These are phyloP conservation scores for Polyplosphaeria fusca DNA, from an alignment of 495 filamentous ascomycete species.

Conservation along the genomic window DNA sequence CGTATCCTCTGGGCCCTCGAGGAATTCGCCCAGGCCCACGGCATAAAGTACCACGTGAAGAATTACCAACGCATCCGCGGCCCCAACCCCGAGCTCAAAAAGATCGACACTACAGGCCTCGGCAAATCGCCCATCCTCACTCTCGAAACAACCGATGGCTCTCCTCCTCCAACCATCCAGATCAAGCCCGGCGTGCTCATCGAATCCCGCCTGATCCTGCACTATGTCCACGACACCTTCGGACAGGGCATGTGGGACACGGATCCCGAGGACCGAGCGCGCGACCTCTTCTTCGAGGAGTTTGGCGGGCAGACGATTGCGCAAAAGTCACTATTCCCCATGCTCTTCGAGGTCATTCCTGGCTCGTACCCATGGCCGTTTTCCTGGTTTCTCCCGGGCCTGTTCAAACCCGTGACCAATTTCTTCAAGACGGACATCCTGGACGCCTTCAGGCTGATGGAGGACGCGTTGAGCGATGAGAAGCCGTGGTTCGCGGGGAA, in stretches of 20 bases:
- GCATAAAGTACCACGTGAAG: constrained; percentile 5
- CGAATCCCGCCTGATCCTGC: constrained; percentile 11
- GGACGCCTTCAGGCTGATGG: background rate
- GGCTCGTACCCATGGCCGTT: constrained; percentile 1
- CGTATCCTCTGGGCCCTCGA: constrained; percentile 18
- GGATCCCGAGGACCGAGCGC: background rate
- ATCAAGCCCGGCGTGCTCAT: constrained; percentile 3
- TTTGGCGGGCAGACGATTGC: background rate
- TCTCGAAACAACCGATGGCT: constrained; percentile 11
- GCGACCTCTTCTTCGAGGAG: background rate
- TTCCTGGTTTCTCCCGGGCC: background rate
- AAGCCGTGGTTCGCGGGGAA: constrained; percentile 16
- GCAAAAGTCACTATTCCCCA: background rate
- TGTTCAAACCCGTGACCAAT: background rate
- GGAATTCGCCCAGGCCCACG: constrained; percentile 1
- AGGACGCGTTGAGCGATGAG: constrained; percentile 13
- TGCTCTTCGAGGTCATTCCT: constrained; percentile 11
- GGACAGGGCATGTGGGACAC: constrained; percentile 1
- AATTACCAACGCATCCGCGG: background rate
- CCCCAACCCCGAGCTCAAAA: background rate
- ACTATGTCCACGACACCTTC: constrained; percentile 5
- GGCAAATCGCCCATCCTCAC: constrained; percentile 25
- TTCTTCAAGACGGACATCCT: background rate
- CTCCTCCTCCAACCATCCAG: background rate
- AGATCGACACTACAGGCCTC: background rate